Evolutionary conservation across 345 rosid species (phyloP), one percentile per base, ranked within the genome.

Genomic region (Theobroma cacao): DNA sequence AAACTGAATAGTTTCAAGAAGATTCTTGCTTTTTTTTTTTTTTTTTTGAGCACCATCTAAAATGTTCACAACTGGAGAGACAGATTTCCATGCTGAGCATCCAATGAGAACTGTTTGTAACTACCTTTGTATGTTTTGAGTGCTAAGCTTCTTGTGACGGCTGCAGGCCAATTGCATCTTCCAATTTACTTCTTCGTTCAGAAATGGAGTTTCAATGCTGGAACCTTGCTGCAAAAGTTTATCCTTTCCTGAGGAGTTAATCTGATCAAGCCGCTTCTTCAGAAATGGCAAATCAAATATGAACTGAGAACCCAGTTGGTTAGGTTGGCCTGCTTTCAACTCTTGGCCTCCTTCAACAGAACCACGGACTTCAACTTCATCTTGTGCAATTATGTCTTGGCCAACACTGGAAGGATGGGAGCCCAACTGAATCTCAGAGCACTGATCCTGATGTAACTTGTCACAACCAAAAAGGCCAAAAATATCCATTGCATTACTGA

Each of bases 261-360:
- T 66, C 80, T 85, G 75, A 61, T 83, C 86, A 30, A 87, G 84
- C 70, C 66, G 76, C 40, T 80, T 79, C 79, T 76, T 79, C 22
- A 85, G 80, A 75, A 80, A 86, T 9, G 88, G 86, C 52, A 86
- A 79, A 80, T 84, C 85, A 24, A 88, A 87, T 13, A 69, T 84
- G 73, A 76, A 86, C 5, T 53, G 73, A 28, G 85, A 75, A 66
- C 28, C 65, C 15, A 53, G 40, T 26, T 53, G 68, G 72, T 5
- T 4, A n/a, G 50, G 17, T 62, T 80, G 81, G 64, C 63, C 74
- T 41, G 82, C 59, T 10, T 77, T 74, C 40, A 36, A 38, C 34
- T 40, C 41, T 47, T 65, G 75, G 11, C 34, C 66, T 75, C 38
- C 28, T 69, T 72, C 65, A 0, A 50, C 15, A 66, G 75, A 72